A percentile compares a stretch with the other conserved stretches of the same genome.
Evolutionary conservation across 2,329 filamentous ascomycete genomes (phyloP).

Genomic region (Colletotrichum nymphaeae): DNA sequence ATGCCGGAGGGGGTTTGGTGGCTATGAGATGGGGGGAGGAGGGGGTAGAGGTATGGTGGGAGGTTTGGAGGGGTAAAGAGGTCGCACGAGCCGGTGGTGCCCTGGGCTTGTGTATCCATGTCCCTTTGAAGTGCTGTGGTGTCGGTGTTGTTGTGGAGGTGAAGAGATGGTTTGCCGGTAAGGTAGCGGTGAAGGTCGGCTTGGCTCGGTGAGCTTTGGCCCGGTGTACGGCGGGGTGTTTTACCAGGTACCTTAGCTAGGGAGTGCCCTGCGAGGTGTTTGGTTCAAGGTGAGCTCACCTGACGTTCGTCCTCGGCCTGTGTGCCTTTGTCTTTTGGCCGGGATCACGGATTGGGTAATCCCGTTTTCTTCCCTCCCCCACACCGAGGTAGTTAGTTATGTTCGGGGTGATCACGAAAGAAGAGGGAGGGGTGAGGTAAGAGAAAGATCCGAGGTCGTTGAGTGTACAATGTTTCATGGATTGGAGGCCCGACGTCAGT

Average conservation of each 20-base stretch:
- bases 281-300: background rate
- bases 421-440: background rate
- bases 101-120: no score
- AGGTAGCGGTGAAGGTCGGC: background rate
- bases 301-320: background rate
- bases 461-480: background rate
- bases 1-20: no score
- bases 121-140: no score
- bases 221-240: background rate
- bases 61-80: background rate
- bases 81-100: background rate
- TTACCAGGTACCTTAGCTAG: no score
- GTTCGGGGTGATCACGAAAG: background rate
- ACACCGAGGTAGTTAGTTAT: no score
- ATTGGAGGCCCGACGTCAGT: no score
- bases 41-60: no score
- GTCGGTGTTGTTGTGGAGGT: no score
- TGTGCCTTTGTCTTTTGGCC: background rate
- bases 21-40: no score
- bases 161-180: background rate
- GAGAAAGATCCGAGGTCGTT: background rate
- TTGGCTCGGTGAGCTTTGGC: conserved; percentile 20
- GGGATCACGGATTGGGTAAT: conserved; percentile 24
- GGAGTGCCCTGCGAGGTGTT: background rate
- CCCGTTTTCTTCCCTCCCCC: background rate